Conservation (phyloP, 2,329 filamentous ascomycete genomes). For the Talaromyces sp. region DNA sequence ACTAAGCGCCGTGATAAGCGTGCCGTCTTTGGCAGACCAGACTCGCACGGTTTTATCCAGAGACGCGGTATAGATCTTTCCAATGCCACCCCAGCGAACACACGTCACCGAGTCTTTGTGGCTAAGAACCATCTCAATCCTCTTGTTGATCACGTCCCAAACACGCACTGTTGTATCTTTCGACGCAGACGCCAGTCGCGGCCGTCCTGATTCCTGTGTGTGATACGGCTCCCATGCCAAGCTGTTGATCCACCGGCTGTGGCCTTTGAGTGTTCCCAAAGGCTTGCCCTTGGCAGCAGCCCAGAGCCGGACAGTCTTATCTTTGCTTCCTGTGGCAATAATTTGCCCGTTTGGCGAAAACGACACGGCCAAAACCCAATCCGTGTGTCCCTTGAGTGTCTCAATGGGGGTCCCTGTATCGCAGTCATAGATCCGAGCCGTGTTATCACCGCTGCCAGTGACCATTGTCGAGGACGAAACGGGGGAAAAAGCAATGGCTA, state of each 20-base stretch:
- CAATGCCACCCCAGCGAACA: slow-evolving; percentile 90
- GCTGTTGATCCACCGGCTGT: slow-evolving; percentile 82
- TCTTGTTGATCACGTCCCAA: slow-evolving; percentile 75
- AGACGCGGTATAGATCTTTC: slow-evolving; percentile 74
- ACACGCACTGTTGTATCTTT: slow-evolving; percentile 86
- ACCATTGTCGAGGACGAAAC: slow-evolving; percentile 70
- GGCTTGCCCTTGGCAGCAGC: slow-evolving; percentile 74
- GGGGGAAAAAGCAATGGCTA: slow-evolving; percentile 81
- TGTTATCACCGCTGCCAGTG: slow-evolving; percentile 86
- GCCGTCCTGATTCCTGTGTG: slow-evolving; percentile 65
- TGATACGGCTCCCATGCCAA: slow-evolving; percentile 94
- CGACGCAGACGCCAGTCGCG: slow-evolving; percentile 76
- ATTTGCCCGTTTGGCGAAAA: slow-evolving; percentile 80
- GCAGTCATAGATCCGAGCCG: slow-evolving; percentile 89
- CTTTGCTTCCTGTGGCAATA: slow-evolving; percentile 87
- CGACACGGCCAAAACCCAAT: slow-evolving; percentile 82
- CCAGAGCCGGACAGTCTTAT: slow-evolving; percentile 88
- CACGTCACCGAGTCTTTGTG: slow-evolving; percentile 88
- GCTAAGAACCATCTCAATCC: slow-evolving; percentile 74
- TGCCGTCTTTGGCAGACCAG: slow-evolving; percentile 78
- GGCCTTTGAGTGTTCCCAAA: slow-evolving; percentile 72
- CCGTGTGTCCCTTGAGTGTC: slow-evolving; percentile 80
- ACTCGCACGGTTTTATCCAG: slow-evolving; percentile 91
- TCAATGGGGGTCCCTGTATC: slow-evolving; percentile 85
- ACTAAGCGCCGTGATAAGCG: slow-evolving; percentile 70